Percentiles rank a stretch among this genome's conserved stretches.
Evolutionary conservation across 2,329 filamentous ascomycete species (phyloP).

Genomic region (Ophiostoma tasmaniense): DNA sequence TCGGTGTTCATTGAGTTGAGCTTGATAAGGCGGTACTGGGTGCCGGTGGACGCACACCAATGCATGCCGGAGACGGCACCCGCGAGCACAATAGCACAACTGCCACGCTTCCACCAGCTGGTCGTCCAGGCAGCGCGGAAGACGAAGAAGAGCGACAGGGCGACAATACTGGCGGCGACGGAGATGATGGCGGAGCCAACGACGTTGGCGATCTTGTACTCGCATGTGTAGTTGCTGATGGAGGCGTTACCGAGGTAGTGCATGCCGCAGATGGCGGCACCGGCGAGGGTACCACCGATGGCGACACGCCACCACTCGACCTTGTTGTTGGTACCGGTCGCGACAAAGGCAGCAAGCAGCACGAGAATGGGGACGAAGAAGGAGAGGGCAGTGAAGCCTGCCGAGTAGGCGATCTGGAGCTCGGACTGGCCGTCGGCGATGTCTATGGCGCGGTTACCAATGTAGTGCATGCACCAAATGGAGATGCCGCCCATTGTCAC

Average conservation of each 20-base stretch:
- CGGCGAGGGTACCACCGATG: slow-evolving; percentile 60
- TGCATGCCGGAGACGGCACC: slow-evolving; percentile 79
- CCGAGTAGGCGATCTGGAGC: slow-evolving; percentile 66
- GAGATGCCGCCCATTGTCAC: slow-evolving; percentile 65
- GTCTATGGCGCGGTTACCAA: slow-evolving; percentile 71
- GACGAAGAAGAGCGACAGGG: slow-evolving; percentile 69
- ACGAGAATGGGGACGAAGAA: slow-evolving; percentile 74
- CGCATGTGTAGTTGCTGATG: slow-evolving; percentile 65
- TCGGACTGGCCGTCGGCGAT: slow-evolving; percentile 53
- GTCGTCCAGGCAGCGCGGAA: slow-evolving; percentile 69
- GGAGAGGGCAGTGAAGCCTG: slow-evolving; percentile 63
- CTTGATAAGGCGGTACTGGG: slow-evolving; percentile 52
- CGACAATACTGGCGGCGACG: slow-evolving; percentile 59
- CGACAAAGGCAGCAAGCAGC: slow-evolving; percentile 64
- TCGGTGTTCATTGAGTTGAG: slow-evolving; percentile 33
- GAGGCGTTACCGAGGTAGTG: slow-evolving; percentile 82
- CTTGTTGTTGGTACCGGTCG: slow-evolving; percentile 52
- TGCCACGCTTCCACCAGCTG: slow-evolving; percentile 63
- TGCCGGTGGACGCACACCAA: slow-evolving; percentile 69
- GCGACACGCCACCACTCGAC: slow-evolving; percentile 51
- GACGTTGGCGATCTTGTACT: slow-evolving; percentile 52
- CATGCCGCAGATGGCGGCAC: slow-evolving; percentile 73
- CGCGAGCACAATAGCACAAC: slow-evolving; percentile 60
- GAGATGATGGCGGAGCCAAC: slow-evolving; percentile 64
- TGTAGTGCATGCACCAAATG: slow-evolving; percentile 75